Evolutionary conservation across 345 rosid species (phyloP), one percentile per base, ranked within the genome.

Genomic region (Citrus unshiu): DNA sequence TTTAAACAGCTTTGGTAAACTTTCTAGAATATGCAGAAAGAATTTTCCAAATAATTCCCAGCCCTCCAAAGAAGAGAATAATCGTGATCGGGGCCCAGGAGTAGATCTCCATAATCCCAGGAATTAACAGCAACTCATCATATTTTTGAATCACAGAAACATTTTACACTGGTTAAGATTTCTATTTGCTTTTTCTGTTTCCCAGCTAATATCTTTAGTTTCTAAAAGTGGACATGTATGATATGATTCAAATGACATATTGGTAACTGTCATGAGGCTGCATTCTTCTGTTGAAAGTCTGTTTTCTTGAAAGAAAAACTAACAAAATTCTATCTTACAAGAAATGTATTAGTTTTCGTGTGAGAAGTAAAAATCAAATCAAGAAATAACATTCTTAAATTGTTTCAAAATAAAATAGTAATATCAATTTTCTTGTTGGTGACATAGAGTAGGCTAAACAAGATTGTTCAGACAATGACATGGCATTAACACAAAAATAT

Each of bases 401-500:
- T 46, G 51, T 46, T 46, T 46, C 13, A 46, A 12, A 46, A 13
- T 12, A 46, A 46, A 46, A 46, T 12, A 46, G 3, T 46, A 46
- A 46, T 46, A 3, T 12, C 51, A 46, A 46, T 46, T 46, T 46
- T 46, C 18, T 46, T 46, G 14, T 46, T 46, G 13, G 40, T 29
- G 32, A 62, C 27, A 63, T 13, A 21, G 39, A 67, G 37, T 75
- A 37, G 22, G 40, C 65, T 75, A 35, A 12, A 22, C 58, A 74
- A 9, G 39, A 13, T 40, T 60, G 9, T 46, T n/a, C 34, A 51
- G 54, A 69, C 54, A 16, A 74, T 68, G 22, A 54, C 62, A 59
- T 32, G 56, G 46, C 54, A 77, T 57, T 63, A 29, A 69, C 76
- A 3, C 66, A 67, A 68, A 60, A 67, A 60, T 37, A 74, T 5